A percentile compares a stretch with the other conserved stretches of the same genome.
phyloP scores from a whole-genome alignment of 805 yeast species.

The Candida pini region DNA sequence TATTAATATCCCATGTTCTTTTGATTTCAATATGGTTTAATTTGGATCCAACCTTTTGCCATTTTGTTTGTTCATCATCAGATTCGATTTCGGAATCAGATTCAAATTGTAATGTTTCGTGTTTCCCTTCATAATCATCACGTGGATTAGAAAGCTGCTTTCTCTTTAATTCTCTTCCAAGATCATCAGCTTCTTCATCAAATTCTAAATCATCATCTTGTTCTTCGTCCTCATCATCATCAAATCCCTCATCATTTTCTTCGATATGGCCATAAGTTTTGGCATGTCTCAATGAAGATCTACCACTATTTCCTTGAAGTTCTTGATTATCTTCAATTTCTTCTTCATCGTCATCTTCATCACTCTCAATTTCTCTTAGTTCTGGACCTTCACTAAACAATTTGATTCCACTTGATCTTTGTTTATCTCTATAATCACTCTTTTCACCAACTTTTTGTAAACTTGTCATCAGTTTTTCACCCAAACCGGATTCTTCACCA shows the following conservation, averaged over 20 bases:
- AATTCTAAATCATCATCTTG: constrained; percentile 32
- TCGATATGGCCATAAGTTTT: constrained; percentile 50
- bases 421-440: constrained; percentile 31
- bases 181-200: constrained; percentile 35
- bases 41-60: constrained; percentile 52
- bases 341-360: constrained; percentile 32
- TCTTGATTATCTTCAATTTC: constrained; percentile 25
- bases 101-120: constrained; percentile 37
- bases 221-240: constrained; percentile 38
- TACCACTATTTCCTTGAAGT: constrained; percentile 45
- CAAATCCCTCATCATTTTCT: constrained; percentile 40
- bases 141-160: too few species aligned
- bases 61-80: constrained; percentile 30
- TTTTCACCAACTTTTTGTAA: constrained; percentile 66
- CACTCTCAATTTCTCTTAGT: constrained; percentile 32
- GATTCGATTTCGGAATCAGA: constrained; percentile 48
- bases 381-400: constrained; percentile 51
- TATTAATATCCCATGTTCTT: constrained; percentile 73
- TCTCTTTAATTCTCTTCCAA: constrained; percentile 36
- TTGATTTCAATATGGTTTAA: constrained; percentile 46
- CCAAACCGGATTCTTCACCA: constrained; percentile 55
- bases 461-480: constrained; percentile 79
- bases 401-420: constrained; percentile 64
- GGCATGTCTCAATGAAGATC: constrained; percentile 59
- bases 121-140: constrained; percentile 8